Evolutionary conservation across 805 yeast genomes (phyloP).

Genomic region (Saturnispora gosingensis): DNA sequence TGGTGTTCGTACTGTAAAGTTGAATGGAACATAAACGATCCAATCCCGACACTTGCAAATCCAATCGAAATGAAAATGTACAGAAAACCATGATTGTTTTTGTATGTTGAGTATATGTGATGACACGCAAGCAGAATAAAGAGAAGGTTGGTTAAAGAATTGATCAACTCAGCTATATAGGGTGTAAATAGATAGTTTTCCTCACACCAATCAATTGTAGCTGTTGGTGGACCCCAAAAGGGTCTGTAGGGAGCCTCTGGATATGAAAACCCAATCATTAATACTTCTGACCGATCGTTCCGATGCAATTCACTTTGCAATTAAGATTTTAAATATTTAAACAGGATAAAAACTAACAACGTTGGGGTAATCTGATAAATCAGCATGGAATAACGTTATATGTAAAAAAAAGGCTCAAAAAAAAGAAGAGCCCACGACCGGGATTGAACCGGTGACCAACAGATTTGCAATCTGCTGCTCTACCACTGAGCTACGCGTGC

Average conservation of each 20-base stretch:
- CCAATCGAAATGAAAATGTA: slow-evolving; percentile 69
- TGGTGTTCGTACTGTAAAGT: slow-evolving; percentile 85
- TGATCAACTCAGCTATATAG: slow-evolving; percentile 84
- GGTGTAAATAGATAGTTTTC: slow-evolving; percentile 85
- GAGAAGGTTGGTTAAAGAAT: slow-evolving; percentile 64
- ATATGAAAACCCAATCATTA: slow-evolving; percentile 8
- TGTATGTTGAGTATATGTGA: slow-evolving; percentile 44
- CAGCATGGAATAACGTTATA: background rate
- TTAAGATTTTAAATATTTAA: background rate
- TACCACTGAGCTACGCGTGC: slow-evolving; percentile 84
- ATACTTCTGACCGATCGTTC: background rate
- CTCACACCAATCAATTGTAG: slow-evolving; percentile 99
- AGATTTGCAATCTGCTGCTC: slow-evolving; percentile 99
- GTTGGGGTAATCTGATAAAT: background rate
- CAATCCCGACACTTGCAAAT: slow-evolving; percentile 82
- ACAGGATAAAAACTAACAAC: background rate
- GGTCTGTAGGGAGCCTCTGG: slow-evolving; percentile 8
- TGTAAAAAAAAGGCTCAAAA: background rate
- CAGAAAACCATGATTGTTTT: slow-evolving; percentile 56
- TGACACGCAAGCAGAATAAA: slow-evolving; percentile 26
- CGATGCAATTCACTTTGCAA: background rate
- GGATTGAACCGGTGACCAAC: slow-evolving; percentile 97
- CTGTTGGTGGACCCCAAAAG: slow-evolving; percentile 72
- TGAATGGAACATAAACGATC: slow-evolving; percentile 96
- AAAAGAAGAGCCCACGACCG: slow-evolving; percentile 64